Evolutionary conservation across 768 basidiomycete genomes (phyloP).

Genomic region (Holtermannia corniformis): DNA sequence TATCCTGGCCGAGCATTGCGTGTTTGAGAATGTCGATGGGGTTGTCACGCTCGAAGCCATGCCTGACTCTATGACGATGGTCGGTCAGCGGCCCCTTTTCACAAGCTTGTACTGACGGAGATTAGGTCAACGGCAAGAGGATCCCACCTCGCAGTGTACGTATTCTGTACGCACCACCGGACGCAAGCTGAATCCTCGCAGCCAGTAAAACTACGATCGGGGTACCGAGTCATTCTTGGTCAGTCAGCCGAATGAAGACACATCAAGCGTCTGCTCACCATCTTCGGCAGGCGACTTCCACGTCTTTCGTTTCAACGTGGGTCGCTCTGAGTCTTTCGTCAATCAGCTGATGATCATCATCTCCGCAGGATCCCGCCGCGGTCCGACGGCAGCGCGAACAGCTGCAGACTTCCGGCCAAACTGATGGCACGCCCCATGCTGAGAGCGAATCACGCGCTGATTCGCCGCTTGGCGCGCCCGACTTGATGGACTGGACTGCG

Average conservation of each 20-base stretch:
- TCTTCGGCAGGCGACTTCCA: slow-evolving; percentile 68
- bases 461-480: slow-evolving; percentile 12
- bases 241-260: neutral
- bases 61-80: slow-evolving; percentile 63
- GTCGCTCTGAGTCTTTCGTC: too few relatives aligned
- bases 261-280: too few relatives aligned
- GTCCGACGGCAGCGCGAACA: slow-evolving; percentile 28
- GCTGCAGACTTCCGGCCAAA: slow-evolving; percentile 15
- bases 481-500: slow-evolving; percentile 79
- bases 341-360: neutral
- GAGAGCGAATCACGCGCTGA: slow-evolving; percentile 13
- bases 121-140: slow-evolving; percentile 74
- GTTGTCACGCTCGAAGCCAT: slow-evolving; percentile 72
- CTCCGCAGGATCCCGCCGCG: slow-evolving; percentile 23
- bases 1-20: slow-evolving; percentile 85
- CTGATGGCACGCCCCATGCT: slow-evolving; percentile 10
- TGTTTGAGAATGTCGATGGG: slow-evolving; percentile 76
- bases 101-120: neutral
- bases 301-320: slow-evolving; percentile 77
- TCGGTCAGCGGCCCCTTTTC: neutral
- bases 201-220: slow-evolving; percentile 80
- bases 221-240: slow-evolving; percentile 92
- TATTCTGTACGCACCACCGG: too few relatives aligned
- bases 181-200: slow-evolving; percentile 8
- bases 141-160: slow-evolving; percentile 66